Conservation (phyloP, 1,284 basidiomycete genomes). For the Ustilago vetiveriae region DNA sequence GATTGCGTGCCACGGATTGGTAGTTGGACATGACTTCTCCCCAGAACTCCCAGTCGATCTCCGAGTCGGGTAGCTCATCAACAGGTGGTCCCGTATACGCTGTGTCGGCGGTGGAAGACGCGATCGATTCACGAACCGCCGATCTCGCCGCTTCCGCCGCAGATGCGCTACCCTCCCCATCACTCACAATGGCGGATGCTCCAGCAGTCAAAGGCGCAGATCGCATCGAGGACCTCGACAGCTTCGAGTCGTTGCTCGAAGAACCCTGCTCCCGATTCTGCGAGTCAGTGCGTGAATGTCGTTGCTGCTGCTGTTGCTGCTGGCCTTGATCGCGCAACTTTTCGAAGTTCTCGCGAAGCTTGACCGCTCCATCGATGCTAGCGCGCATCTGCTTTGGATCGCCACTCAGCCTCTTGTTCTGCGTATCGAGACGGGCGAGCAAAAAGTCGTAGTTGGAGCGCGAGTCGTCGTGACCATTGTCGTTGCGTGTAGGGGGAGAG, state of each 20-base stretch:
- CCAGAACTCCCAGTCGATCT: slow-evolving; percentile 85
- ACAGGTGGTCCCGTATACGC: slow-evolving; percentile 28
- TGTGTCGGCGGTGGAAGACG: slow-evolving; percentile 7
- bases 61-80: slow-evolving; percentile 39
- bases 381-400: slow-evolving; percentile 58
- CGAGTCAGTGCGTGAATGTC: slow-evolving; percentile 25
- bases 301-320: too few species aligned
- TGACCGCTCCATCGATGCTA: slow-evolving; percentile 59
- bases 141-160: too few species aligned
- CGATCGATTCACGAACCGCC: slow-evolving; percentile 1
- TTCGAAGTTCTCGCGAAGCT: slow-evolving; percentile 61
- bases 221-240: background rate
- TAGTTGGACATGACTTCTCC: slow-evolving; percentile 82
- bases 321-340: slow-evolving; percentile 49
- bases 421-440: slow-evolving; percentile 50
- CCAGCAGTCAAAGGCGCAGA: background rate
- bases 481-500: slow-evolving; percentile 3
- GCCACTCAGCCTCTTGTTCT: slow-evolving; percentile 54
- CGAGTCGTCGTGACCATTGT: slow-evolving; percentile 4
- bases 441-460: slow-evolving; percentile 56
- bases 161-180: background rate
- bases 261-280: slow-evolving; percentile 19
- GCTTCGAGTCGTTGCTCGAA: slow-evolving; percentile 10
- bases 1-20: slow-evolving; percentile 70
- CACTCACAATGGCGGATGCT: background rate